A percentile compares a stretch with the other conserved stretches of the same genome.
Evolutionary conservation across 805 yeast genomes (phyloP).

Genomic region (Cyberlindnera subsufficiens): DNA sequence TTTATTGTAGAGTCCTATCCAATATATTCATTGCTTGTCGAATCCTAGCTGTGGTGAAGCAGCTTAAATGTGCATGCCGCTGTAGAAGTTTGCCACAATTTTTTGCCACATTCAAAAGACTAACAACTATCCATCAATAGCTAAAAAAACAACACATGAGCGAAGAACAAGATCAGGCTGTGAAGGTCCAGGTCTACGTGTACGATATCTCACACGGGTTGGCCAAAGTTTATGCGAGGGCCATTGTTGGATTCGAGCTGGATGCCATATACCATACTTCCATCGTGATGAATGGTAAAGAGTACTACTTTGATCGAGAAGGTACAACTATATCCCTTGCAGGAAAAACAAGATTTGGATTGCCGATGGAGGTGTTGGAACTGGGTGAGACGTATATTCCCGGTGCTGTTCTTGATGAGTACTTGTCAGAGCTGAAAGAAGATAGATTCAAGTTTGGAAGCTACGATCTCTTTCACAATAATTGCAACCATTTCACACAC

Average conservation of each 20-base stretch:
- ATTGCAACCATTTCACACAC: constrained; percentile 65
- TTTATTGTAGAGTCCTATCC: too few relatives aligned
- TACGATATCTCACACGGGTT: constrained; percentile 61
- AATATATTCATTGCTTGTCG: too few relatives aligned
- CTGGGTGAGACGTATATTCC: constrained; percentile 49
- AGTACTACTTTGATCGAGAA: constrained; percentile 56
- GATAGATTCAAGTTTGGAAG: constrained; percentile 33
- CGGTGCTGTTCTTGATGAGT: constrained; percentile 47
- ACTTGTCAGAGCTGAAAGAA: constrained; percentile 40
- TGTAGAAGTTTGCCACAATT: too few relatives aligned
- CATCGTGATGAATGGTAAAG: constrained; percentile 47
- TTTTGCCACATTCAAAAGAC: too few relatives aligned
- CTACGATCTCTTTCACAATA: constrained; percentile 56
- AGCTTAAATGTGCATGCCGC: too few relatives aligned
- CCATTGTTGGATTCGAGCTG: constrained; percentile 44
- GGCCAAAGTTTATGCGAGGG: constrained; percentile 45
- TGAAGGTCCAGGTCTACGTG: constrained; percentile 29
- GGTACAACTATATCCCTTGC: constrained; percentile 38
- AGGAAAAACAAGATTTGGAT: constrained; percentile 55
- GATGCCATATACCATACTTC: constrained; percentile 69
- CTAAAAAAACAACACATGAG: not conserved
- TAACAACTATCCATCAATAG: not conserved
- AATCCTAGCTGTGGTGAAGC: too few relatives aligned
- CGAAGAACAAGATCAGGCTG: constrained; percentile 1
- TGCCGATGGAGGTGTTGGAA: constrained; percentile 45